These are phyloP conservation scores for Russula earlei DNA, from an alignment of 768 basidiomycete species.

Conservation along the genomic window DNA sequence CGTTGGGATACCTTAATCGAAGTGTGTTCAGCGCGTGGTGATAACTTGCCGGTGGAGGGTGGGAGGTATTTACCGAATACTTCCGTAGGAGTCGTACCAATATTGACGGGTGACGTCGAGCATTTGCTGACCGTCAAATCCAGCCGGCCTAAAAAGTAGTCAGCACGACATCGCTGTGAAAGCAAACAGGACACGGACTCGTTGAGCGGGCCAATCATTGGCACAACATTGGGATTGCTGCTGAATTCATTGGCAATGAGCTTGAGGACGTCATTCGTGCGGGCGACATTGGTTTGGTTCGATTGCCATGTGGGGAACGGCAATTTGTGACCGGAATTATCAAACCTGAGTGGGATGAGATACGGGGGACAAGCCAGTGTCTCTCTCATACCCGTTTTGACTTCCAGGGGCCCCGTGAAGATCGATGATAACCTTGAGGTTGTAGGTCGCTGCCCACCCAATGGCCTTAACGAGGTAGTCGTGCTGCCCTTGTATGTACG, in stretches of 20 bases:
- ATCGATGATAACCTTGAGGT: constrained; percentile 77
- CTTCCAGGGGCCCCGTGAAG: constrained; percentile 66
- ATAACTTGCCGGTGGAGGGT: background rate
- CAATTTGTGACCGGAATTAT: constrained; percentile 71
- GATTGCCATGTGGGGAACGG: constrained; percentile 62
- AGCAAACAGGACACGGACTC: constrained; percentile 39
- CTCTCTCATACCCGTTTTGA: constrained; percentile 57
- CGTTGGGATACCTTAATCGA: constrained; percentile 35
- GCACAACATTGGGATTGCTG: constrained; percentile 42
- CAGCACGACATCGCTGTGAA: background rate
- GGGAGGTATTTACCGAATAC: constrained; percentile 43
- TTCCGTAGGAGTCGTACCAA: constrained; percentile 67
- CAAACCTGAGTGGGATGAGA: constrained; percentile 43
- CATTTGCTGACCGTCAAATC: constrained; percentile 45
- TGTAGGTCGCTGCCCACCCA: constrained; percentile 59
- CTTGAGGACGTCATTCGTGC: constrained; percentile 58
- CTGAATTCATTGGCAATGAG: constrained; percentile 51
- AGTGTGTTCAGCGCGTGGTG: constrained; percentile 24
- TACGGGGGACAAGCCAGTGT: constrained; percentile 25
- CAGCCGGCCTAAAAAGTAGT: constrained; percentile 49
- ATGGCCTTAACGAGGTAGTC: constrained; percentile 60
- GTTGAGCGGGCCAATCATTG: constrained; percentile 67
- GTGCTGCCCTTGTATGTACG: constrained; percentile 70
- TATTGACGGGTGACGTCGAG: constrained; percentile 47
- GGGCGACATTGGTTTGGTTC: constrained; percentile 51